Base-by-base conservation (phyloP, 176 grass and related monocot genomes). In the Carex cristatella region DNA sequence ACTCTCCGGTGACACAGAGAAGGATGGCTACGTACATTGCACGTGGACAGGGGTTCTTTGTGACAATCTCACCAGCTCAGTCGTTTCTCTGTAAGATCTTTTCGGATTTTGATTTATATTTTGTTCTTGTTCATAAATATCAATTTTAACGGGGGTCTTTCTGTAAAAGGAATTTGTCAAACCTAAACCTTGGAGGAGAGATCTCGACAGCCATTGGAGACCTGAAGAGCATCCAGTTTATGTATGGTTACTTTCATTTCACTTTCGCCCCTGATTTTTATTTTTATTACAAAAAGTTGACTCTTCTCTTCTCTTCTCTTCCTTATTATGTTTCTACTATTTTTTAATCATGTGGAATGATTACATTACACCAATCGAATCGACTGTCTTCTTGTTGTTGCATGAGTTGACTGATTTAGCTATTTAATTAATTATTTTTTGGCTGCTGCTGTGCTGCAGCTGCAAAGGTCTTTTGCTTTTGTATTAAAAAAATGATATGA, bases 171-270 rank as follows among this genome's bases (percentile, higher is more conserved):
- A 99, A 99, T 84, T 80, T 99, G 87, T 99, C 97, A 68, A 99
- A 91, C 86, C 90, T 99, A 19, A 92, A 99, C 90, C 93, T 99
- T 1, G 97, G 97, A 5, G 97, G 93, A 8, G 91, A 99, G 91
- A 94, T 96, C 91, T 99, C 97, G 84, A 90, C 96, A 40, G 93
- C 87, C 7, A 82, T 95, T 35, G 93, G 96, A 60, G 86, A 91
- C 81, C 79, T 99, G 76, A 94, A 91, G 90, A 90, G 32, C 82
- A 85, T 95, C 81, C 90, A 94, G 81, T 95, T 81, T 71, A 83
- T 92, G 96, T 99, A 67, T 65, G 82, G 84, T 5, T 10, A 18
- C 35, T 60, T 44, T 74, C 16, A 13, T 58, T 79, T 79, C 54
- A 86, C 80, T 78, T 82, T 84, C 3, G 32, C 86, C 60, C 75